A percentile compares a stretch with the other conserved stretches of the same genome.
phyloP scores from a whole-genome alignment of 345 rosid species.

The Eucalyptus viminalis region DNA sequence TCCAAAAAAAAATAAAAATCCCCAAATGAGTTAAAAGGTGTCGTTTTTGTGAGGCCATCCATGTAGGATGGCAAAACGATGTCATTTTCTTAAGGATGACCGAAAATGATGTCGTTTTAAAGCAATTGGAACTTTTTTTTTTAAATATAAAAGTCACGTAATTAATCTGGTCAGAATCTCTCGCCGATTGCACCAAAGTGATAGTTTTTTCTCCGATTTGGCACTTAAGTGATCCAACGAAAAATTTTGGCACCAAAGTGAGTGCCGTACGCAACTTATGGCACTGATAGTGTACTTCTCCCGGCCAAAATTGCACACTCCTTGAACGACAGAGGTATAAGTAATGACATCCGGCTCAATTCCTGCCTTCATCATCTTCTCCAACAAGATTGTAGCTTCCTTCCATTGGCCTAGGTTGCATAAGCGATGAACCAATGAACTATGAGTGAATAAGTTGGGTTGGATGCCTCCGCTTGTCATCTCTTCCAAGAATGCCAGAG shows the following conservation, averaged over 20 bases:
- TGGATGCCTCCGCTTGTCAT: not conserved
- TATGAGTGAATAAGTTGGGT: not conserved
- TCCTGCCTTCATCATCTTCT: not conserved
- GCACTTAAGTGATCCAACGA: too few species aligned
- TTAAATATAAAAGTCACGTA: too few species aligned
- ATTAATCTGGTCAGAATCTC: fast-evolving
- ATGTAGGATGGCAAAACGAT: fast-evolving
- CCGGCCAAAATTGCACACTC: not conserved
- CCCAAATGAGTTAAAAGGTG: too few species aligned
- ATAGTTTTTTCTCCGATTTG: fast-evolving
- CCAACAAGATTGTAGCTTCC: not conserved
- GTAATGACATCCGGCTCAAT: not conserved
- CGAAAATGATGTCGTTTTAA: too few species aligned
- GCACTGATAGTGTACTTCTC: too few species aligned
- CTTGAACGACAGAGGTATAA: not conserved
- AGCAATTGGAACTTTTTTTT: too few species aligned
- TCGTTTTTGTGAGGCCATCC: too few species aligned
- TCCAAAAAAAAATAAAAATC: too few species aligned
- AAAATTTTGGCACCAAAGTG: too few species aligned
- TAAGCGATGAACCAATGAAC: not conserved
- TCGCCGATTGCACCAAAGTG: too few species aligned
- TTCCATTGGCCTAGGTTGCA: not conserved
- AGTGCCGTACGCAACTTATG: too few species aligned
- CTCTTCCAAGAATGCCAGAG: not conserved
- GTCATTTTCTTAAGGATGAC: too few species aligned